Conservation (phyloP, 768 basidiomycete genomes). For the Collybiopsis confluens region DNA sequence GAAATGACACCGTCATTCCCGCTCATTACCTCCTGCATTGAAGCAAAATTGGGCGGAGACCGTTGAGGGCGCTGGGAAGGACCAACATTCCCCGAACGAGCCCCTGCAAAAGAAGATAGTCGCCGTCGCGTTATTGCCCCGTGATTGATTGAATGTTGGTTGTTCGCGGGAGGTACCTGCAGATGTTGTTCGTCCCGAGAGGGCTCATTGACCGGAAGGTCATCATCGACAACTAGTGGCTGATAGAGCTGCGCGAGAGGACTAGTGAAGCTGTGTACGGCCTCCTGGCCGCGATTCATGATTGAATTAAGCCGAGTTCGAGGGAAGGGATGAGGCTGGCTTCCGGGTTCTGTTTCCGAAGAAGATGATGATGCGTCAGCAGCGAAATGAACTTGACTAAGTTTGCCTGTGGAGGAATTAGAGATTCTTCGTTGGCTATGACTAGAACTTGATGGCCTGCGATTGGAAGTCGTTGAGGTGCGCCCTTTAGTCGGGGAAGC, state of each 20-base stretch:
- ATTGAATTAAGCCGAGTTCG: constrained; percentile 43
- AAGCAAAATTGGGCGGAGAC: constrained; percentile 3
- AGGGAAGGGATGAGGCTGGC: constrained; percentile 15
- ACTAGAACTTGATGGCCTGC: not conserved
- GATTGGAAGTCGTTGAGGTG: not conserved
- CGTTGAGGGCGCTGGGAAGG: constrained; percentile 7
- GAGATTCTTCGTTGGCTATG: not conserved
- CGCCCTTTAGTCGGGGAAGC: constrained; percentile 11
- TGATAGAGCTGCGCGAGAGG: constrained; percentile 76
- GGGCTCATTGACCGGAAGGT: constrained; percentile 24
- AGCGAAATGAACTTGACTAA: not conserved
- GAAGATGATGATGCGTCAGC: constrained; percentile 9
- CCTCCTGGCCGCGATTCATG: constrained; percentile 32
- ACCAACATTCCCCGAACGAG: constrained; percentile 15
- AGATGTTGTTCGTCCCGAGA: constrained; percentile 10
- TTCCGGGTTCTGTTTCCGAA: not conserved
- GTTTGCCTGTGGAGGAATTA: not conserved
- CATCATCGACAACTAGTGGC: constrained; percentile 55
- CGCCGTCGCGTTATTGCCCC: constrained; percentile 41
- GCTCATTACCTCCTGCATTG: constrained; percentile 16
- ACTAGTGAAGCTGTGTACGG: constrained; percentile 40
- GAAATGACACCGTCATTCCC: constrained; percentile 12
- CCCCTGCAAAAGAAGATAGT: constrained; percentile 31
- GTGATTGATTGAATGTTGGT: constrained; percentile 31
- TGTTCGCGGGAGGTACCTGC: constrained; percentile 12